Conservation (phyloP, 106 monocot genomes). For the Vanilla planifolia region DNA sequence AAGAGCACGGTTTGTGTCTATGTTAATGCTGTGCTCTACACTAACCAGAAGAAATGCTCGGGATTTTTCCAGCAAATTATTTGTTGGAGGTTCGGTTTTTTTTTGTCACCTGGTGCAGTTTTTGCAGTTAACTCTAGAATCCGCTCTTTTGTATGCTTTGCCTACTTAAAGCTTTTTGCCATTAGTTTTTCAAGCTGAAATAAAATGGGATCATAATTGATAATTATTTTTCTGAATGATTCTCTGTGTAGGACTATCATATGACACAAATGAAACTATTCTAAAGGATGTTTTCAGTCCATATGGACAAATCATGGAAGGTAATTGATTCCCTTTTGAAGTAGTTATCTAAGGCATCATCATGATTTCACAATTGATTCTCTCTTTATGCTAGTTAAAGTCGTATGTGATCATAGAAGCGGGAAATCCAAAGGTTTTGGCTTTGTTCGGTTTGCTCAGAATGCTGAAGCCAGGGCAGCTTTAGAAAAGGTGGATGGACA, state of each 20-base stretch:
- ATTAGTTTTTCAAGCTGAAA: too few species aligned
- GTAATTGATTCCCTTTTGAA: slow-evolving; percentile 1
- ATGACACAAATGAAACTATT: slow-evolving; percentile 59
- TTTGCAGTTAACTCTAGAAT: too few species aligned
- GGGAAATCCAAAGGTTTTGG: slow-evolving; percentile 72
- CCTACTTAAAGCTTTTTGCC: too few species aligned
- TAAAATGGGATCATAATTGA: too few species aligned
- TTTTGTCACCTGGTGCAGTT: too few species aligned
- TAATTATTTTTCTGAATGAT: background rate
- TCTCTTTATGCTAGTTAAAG: slow-evolving; percentile 26
- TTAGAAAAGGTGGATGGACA: slow-evolving; percentile 46
- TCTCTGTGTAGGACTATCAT: slow-evolving; percentile 35
- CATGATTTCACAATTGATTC: background rate
- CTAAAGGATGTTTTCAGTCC: slow-evolving; percentile 43
- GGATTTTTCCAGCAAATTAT: too few species aligned
- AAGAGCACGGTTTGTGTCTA: too few species aligned
- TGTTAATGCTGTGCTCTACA: too few species aligned
- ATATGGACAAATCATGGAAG: slow-evolving; percentile 45
- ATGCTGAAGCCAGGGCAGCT: slow-evolving; percentile 35
- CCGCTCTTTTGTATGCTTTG: too few species aligned
- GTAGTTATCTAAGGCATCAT: background rate
- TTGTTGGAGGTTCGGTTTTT: too few species aligned
- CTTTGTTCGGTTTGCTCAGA: slow-evolving; percentile 42
- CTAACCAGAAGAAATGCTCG: too few species aligned
- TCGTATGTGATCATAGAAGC: slow-evolving; percentile 53